Conservation (phyloP, 306 rosid species). For the Coriaria nepalensis region DNA sequence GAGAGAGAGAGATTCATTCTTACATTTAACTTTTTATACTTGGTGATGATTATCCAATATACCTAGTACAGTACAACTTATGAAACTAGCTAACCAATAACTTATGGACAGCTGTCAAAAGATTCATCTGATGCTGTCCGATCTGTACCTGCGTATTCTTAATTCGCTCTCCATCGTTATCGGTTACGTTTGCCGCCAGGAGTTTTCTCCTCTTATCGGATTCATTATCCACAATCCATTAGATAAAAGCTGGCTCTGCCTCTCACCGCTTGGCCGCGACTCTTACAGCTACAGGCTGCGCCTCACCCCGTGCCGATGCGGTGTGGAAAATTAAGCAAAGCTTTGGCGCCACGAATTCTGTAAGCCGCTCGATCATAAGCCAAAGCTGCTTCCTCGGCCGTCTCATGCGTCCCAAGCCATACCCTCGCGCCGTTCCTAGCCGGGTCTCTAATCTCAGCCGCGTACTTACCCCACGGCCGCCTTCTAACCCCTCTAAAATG, state of each 20-base stretch:
- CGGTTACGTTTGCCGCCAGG: too few relatives aligned
- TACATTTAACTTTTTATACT: too few relatives aligned
- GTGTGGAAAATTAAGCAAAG: constrained; percentile 47
- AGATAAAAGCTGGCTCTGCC: neutral
- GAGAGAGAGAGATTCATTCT: too few relatives aligned
- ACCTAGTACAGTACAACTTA: too few relatives aligned
- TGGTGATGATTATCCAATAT: too few relatives aligned
- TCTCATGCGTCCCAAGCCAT: constrained; percentile 56
- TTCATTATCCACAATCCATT: too few relatives aligned
- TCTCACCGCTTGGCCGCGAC: constrained; percentile 31
- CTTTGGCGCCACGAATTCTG: constrained; percentile 40
- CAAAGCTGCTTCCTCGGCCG: constrained; percentile 48
- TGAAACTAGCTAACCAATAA: too few relatives aligned
- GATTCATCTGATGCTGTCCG: too few relatives aligned
- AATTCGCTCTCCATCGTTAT: too few relatives aligned
- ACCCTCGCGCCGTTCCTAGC: constrained; percentile 37
- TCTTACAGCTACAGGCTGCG: constrained; percentile 32
- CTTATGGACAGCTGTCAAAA: too few relatives aligned
- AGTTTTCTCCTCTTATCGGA: too few relatives aligned
- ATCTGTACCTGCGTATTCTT: too few relatives aligned
- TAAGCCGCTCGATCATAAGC: constrained; percentile 54
- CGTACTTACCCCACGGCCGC: constrained; percentile 49
- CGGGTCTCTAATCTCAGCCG: constrained; percentile 52
- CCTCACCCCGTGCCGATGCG: constrained; percentile 34
- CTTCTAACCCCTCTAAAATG: constrained; percentile 41